Evolutionary conservation across 345 rosid species (phyloP).

Genomic region (Salix arbutifolia): DNA sequence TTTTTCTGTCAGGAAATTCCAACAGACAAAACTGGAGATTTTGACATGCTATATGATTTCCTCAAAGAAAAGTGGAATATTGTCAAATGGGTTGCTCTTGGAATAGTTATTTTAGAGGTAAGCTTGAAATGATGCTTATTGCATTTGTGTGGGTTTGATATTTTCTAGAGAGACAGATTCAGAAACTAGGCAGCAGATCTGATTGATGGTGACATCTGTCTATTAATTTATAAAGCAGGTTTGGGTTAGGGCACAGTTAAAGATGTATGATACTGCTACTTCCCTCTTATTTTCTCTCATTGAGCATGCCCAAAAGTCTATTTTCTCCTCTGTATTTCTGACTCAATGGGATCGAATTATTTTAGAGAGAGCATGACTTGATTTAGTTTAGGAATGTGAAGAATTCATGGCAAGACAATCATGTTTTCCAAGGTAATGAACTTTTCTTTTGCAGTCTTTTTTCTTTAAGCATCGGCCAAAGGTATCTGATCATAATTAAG

Average conservation of each 20-base stretch:
- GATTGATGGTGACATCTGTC: background rate
- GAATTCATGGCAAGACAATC: background rate
- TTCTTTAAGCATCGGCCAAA: background rate
- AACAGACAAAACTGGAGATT: constrained; percentile 74
- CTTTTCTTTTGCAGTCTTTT: background rate
- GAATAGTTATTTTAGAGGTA: constrained; percentile 81
- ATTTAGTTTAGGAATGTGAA: background rate
- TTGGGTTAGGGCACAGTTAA: background rate
- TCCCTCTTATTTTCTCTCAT: background rate
- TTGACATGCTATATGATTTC: constrained; percentile 63
- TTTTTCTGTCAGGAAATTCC: constrained; percentile 64
- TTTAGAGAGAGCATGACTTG: constrained; percentile 4
- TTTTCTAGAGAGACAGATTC: background rate
- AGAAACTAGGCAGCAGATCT: background rate
- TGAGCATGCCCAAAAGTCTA: background rate
- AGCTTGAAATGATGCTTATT: constrained; percentile 11
- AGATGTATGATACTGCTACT: background rate
- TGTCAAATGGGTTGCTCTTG: constrained; percentile 90
- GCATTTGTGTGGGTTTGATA: background rate
- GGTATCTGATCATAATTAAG: background rate
- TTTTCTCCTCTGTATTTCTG: background rate
- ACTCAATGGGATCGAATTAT: background rate
- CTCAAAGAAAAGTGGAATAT: constrained; percentile 77
- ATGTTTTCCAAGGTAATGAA: background rate
- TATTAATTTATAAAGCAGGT: background rate